phyloP scores from a whole-genome alignment of 2,329 filamentous ascomycete species.

The Neoarthrinium moseri region DNA sequence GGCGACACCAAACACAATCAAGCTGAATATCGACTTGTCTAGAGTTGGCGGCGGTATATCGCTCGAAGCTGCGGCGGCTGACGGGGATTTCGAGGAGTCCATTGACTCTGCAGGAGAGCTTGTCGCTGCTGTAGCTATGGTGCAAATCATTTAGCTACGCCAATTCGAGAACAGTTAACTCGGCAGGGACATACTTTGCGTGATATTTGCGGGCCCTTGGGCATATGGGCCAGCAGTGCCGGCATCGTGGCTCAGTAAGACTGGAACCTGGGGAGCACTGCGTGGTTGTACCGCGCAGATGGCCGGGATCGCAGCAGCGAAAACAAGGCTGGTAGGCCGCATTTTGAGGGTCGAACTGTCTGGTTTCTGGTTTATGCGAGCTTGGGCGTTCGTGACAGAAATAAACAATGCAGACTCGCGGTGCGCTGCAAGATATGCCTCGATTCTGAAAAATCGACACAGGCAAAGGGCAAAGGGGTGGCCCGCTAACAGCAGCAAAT shows the following conservation, averaged over 20 bases:
- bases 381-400: too few relatives aligned
- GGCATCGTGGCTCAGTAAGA: conserved; percentile 6
- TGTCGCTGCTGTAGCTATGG: conserved; percentile 3
- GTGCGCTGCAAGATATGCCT: too few relatives aligned
- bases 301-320: conserved; percentile 2
- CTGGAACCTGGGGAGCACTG: conserved; percentile 7
- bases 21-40: conserved; percentile 15
- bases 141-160: not conserved
- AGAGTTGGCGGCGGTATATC: conserved; percentile 11
- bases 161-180: not conserved
- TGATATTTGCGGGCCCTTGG: conserved; percentile 6
- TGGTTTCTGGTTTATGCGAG: too few relatives aligned
- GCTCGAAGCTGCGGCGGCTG: conserved; percentile 8
- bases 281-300: conserved; percentile 7
- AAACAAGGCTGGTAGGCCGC: conserved; percentile 6
- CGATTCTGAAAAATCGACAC: too few relatives aligned
- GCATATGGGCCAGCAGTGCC: conserved; percentile 7
- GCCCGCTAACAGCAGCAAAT: not conserved
- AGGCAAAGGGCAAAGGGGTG: too few relatives aligned
- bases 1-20: conserved; percentile 14
- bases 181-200: conserved; percentile 8
- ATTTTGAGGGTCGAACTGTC: too few relatives aligned
- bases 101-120: not conserved
- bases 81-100: conserved; percentile 4
- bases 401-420: too few relatives aligned